Conservation (phyloP, 176 grass and related monocot genomes). For the Puya raimondii region DNA sequence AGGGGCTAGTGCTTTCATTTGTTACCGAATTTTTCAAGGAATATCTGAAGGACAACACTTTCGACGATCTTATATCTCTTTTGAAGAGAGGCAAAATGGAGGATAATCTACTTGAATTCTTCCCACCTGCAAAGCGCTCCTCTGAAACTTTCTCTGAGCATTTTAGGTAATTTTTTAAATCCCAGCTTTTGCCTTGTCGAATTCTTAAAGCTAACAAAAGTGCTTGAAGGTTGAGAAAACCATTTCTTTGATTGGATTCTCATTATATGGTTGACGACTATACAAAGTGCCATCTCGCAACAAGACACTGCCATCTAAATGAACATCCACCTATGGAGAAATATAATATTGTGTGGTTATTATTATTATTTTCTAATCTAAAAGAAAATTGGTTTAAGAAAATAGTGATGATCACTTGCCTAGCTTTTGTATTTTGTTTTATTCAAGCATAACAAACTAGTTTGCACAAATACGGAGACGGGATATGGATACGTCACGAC, state of each 20-base stretch:
- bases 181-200: not conserved
- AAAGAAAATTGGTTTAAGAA: too few relatives aligned
- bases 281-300: not conserved
- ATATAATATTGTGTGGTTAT: too few relatives aligned
- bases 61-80: slow-evolving; percentile 91
- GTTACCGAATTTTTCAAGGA: slow-evolving; percentile 91
- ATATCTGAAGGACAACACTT: slow-evolving; percentile 80
- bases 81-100: slow-evolving; percentile 94
- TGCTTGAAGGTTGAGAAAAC: not conserved
- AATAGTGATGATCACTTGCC: too few relatives aligned
- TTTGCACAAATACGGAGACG: too few relatives aligned
- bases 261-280: too few relatives aligned
- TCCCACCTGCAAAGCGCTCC: slow-evolving; percentile 60
- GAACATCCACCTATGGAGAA: too few relatives aligned
- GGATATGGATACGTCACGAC: too few relatives aligned
- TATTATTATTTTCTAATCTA: too few relatives aligned
- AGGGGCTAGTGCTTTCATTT: slow-evolving; percentile 89
- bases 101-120: slow-evolving; percentile 89
- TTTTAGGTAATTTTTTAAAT: slow-evolving; percentile 50
- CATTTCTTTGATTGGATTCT: not conserved
- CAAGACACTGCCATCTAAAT: too few relatives aligned
- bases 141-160: slow-evolving; percentile 75
- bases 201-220: not conserved
- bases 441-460: too few relatives aligned
- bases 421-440: too few relatives aligned